A percentile compares a stretch with the other conserved stretches of the same genome.
Conservation (phyloP, 345 rosid species). For the Eucalyptus microcorys region DNA sequence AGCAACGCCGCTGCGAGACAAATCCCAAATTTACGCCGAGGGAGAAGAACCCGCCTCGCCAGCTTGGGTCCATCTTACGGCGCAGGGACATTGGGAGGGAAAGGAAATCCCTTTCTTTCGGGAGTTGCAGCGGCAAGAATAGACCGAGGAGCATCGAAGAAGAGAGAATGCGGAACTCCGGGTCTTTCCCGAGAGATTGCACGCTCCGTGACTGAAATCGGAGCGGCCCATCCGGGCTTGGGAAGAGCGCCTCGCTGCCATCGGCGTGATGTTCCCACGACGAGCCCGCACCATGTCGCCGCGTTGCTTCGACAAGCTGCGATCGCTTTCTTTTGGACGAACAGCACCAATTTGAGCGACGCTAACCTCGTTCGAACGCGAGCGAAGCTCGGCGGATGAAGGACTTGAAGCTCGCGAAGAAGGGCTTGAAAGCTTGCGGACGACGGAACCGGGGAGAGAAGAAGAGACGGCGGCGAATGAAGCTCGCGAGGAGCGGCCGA, state of each 20-base stretch:
- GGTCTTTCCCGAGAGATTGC: rapidly evolving
- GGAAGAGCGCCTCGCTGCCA: not conserved
- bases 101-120: not conserved
- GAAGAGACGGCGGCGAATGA: not conserved
- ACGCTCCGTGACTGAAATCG: not conserved
- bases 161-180: not conserved
- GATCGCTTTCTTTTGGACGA: not conserved
- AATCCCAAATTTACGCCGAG: slow-evolving; percentile 77
- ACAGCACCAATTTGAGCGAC: not conserved
- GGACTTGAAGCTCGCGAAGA: not conserved
- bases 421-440: not conserved
- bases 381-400: not conserved
- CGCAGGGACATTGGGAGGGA: slow-evolving; percentile 50
- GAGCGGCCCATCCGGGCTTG: not conserved
- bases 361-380: not conserved
- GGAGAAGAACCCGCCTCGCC: slow-evolving; percentile 74
- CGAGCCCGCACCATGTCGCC: not conserved
- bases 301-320: not conserved
- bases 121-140: not conserved
- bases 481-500: not conserved
- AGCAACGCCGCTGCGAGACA: slow-evolving; percentile 67
- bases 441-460: not conserved
- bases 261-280: not conserved
- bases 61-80: slow-evolving; percentile 37
- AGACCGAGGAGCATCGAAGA: not conserved